Percentiles rank a stretch among this genome's conserved stretches.
These are phyloP conservation scores for Fusarium tricinctum DNA, from an alignment of 2,329 filamentous ascomycete genomes.

Conservation along the genomic window DNA sequence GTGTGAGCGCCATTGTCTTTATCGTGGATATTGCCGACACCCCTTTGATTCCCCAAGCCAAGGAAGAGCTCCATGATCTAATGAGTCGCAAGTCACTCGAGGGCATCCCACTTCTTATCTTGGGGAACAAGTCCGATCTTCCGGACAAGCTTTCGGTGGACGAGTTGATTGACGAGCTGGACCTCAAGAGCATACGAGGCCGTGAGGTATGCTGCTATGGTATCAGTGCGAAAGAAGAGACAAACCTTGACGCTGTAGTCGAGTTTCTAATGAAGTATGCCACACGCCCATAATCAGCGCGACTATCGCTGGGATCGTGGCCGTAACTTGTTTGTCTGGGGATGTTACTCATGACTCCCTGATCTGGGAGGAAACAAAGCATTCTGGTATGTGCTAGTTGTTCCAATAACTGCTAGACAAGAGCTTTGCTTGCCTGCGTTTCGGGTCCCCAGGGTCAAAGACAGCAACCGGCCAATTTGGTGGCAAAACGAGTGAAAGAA, in stretches of 20 bases:
- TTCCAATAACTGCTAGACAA: conserved; percentile 9
- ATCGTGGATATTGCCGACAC: conserved; percentile 96
- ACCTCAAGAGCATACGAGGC: conserved; percentile 88
- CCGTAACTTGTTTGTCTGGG: conserved; percentile 30
- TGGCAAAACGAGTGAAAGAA: conserved; percentile 41
- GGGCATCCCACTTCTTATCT: conserved; percentile 91
- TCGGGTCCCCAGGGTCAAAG: conserved; percentile 11
- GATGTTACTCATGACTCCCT: conserved; percentile 15
- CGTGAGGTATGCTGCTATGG: conserved; percentile 98
- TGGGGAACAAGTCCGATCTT: conserved; percentile 98
- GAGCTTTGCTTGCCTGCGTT: conserved; percentile 13
- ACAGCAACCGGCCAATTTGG: conserved; percentile 33
- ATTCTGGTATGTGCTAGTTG: conserved; percentile 8
- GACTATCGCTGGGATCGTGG: conserved; percentile 21
- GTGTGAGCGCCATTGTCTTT: conserved; percentile 97
- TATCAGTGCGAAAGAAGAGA: conserved; percentile 98
- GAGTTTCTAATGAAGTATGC: conserved; percentile 96
- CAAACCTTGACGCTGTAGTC: conserved; percentile 95
- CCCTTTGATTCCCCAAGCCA: conserved; percentile 83
- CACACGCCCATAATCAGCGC: conserved; percentile 67
- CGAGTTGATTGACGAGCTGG: conserved; percentile 92
- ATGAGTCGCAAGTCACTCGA: conserved; percentile 87
- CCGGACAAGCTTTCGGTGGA: conserved; percentile 92
- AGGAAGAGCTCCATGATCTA: conserved; percentile 91
- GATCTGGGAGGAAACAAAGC: conserved; percentile 11